phyloP scores from a whole-genome alignment of 139 green algal genomes.

The Spirogloea muscicola region DNA sequence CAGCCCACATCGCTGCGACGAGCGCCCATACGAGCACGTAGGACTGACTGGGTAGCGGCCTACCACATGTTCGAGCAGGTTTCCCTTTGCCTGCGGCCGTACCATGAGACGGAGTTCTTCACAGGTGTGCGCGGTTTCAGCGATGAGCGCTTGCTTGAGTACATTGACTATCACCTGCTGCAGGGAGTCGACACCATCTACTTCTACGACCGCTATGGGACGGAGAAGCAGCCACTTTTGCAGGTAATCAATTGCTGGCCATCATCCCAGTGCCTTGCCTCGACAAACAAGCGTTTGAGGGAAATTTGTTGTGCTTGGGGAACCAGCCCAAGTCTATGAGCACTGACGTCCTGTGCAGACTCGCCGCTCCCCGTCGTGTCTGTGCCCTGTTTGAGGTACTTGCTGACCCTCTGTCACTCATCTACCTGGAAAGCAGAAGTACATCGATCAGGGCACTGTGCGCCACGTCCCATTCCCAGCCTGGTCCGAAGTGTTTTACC shows the following conservation, averaged over 20 bases:
- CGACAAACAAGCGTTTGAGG: too few species aligned
- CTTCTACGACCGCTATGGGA: slow-evolving; percentile 35
- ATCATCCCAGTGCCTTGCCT: too few species aligned
- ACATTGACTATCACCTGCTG: slow-evolving; percentile 11
- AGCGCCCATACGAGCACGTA: background rate
- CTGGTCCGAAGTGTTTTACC: slow-evolving; percentile 34
- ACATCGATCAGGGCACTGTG: slow-evolving; percentile 8
- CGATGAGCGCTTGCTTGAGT: slow-evolving; percentile 14
- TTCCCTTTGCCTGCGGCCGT: background rate
- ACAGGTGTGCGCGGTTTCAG: background rate
- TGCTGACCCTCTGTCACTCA: too few species aligned
- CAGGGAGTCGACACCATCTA: slow-evolving; percentile 26
- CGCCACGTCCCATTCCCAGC: slow-evolving; percentile 23
- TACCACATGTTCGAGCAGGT: background rate
- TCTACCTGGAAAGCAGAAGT: too few species aligned
- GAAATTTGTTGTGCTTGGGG: too few species aligned
- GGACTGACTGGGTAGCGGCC: background rate
- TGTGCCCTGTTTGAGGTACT: too few species aligned
- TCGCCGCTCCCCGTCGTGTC: too few species aligned
- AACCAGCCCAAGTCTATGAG: too few species aligned
- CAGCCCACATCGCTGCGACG: background rate
- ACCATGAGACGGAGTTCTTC: background rate
- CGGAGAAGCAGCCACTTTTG: slow-evolving; percentile 10
- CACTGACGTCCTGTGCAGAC: too few species aligned
- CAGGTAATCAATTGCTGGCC: too few species aligned